Percentiles rank a stretch among this genome's conserved stretches.
phyloP scores from a whole-genome alignment of 1,284 basidiomycete species.

The Inonotus hispidus region DNA sequence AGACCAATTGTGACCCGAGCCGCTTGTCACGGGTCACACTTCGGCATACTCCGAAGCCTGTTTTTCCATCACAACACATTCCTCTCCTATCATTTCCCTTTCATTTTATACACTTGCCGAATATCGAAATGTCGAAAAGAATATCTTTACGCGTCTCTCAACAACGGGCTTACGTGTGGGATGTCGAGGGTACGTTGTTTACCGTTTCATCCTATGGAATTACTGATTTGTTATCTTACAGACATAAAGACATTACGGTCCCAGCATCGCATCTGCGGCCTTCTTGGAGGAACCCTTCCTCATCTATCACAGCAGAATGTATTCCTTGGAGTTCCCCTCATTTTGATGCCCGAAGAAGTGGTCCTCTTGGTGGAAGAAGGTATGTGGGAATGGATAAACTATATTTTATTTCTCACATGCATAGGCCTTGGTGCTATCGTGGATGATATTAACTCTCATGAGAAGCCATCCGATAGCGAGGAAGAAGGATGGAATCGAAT shows the following conservation, averaged over 20 bases:
- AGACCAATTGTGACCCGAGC: not conserved
- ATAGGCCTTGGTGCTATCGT: constrained; percentile 74
- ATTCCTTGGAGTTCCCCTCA: constrained; percentile 87
- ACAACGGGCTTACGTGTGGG: constrained; percentile 71
- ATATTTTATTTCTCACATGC: not conserved
- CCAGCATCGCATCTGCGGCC: constrained; percentile 77
- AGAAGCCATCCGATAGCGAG: constrained; percentile 45
- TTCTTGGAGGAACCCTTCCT: constrained; percentile 87
- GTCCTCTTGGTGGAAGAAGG: constrained; percentile 81
- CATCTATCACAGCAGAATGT: constrained; percentile 96
- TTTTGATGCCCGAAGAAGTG: constrained; percentile 90
- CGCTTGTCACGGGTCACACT: too few species aligned
- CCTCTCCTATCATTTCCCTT: too few species aligned
- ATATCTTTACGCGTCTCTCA: constrained; percentile 60
- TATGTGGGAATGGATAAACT: constrained; percentile 26
- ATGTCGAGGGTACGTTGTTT: constrained; percentile 55
- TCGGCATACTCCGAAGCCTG: not conserved
- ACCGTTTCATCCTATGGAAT: constrained; percentile 8
- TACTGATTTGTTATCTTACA: constrained; percentile 30
- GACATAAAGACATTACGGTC: constrained; percentile 77
- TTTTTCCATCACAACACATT: not conserved
- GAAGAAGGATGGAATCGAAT: constrained; percentile 53
- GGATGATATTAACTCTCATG: constrained; percentile 64
- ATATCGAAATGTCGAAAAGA: constrained; percentile 15
- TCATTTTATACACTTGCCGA: too few species aligned